Conservation (phyloP, 2,329 filamentous ascomycete species). For the Raffaelea ambrosiae region DNA sequence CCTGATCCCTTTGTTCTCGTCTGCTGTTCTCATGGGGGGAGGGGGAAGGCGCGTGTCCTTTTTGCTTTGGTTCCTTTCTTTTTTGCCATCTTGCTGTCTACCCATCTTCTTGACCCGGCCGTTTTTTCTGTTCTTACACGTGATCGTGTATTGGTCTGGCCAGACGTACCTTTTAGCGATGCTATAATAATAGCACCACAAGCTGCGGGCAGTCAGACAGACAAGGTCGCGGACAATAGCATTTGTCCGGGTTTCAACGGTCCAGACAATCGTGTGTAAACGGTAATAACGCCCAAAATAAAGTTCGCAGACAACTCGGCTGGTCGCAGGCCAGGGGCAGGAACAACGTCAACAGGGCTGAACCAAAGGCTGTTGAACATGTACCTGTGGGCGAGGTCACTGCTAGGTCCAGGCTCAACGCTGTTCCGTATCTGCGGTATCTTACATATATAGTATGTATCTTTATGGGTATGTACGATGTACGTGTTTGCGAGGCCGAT, state of each 20-base stretch:
- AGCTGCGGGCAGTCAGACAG: too few species aligned
- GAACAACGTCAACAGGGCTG: conserved; percentile 7
- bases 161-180: too few species aligned
- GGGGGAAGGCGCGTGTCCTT: not conserved
- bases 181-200: too few species aligned
- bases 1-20: not conserved
- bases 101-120: too few species aligned
- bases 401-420: conserved; percentile 3
- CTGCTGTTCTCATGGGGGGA: too few species aligned
- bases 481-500: not conserved
- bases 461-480: not conserved
- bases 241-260: too few species aligned
- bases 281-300: not conserved
- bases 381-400: conserved; percentile 12
- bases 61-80: not conserved
- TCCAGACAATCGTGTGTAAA: too few species aligned
- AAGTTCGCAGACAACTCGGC: not conserved
- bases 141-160: too few species aligned
- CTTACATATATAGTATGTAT: not conserved
- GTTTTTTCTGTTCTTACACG: too few species aligned
- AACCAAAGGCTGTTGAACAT: conserved; percentile 4
- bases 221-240: not conserved
- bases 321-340: conserved; percentile 4
- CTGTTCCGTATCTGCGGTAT: not conserved
- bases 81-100: not conserved